Evolutionary conservation across 176 grass and related monocot species (phyloP).

Genomic region (Oryza punctata): DNA sequence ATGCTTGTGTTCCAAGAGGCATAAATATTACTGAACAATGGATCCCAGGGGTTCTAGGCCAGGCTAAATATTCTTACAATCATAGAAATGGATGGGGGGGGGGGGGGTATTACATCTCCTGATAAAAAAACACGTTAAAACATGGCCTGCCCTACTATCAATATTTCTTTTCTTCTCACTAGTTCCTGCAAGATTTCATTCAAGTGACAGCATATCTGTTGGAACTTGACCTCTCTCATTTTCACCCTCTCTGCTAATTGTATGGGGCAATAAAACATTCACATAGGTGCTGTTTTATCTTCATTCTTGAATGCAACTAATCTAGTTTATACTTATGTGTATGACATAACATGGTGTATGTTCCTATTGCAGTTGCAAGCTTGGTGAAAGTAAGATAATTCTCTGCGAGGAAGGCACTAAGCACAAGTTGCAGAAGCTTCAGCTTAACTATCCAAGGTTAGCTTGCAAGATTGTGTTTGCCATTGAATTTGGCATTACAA

Average conservation of each 20-base stretch:
- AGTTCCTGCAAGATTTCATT: neutral
- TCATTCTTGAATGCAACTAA: neutral
- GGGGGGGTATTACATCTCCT: neutral
- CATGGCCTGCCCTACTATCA: neutral
- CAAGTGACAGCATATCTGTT: neutral
- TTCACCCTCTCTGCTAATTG: neutral
- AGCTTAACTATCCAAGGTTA: slow-evolving; percentile 95
- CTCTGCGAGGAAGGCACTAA: slow-evolving; percentile 89
- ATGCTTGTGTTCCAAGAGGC: slow-evolving; percentile 1
- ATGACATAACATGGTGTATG: neutral
- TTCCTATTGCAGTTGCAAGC: slow-evolving; percentile 68
- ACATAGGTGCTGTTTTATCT: slow-evolving; percentile 2
- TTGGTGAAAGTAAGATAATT: slow-evolving; percentile 89
- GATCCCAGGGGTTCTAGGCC: neutral
- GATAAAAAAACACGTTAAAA: neutral
- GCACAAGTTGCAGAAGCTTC: slow-evolving; percentile 89
- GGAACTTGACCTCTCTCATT: neutral
- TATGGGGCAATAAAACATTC: neutral
- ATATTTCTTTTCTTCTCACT: neutral
- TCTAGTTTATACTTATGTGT: neutral
- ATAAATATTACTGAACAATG: neutral
- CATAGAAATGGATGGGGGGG: neutral
- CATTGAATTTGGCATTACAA: neutral
- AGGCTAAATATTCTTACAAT: neutral
- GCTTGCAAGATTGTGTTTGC: slow-evolving; percentile 3